Conservation (phyloP, 208 protist genomes). For the Leishmania arabica region DNA sequence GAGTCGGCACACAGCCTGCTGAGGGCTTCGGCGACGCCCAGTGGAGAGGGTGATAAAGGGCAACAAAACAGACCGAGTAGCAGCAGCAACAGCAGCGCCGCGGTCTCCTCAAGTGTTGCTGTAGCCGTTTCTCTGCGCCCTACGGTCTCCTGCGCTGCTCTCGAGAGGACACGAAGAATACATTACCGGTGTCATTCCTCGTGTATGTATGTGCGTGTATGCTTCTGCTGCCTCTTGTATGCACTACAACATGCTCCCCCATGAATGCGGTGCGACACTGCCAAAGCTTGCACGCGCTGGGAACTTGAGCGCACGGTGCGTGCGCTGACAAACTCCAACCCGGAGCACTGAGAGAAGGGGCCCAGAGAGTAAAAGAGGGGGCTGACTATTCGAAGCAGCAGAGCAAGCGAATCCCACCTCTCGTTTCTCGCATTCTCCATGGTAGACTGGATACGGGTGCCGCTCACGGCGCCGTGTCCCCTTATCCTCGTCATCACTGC, state of each 20-base stretch:
- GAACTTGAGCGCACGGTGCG: too few species aligned
- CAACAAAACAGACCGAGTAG: not conserved
- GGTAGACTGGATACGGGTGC: not conserved
- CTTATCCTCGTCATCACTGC: not conserved
- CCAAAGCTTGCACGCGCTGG: not conserved
- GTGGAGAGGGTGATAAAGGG: not conserved
- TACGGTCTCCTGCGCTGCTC: not conserved
- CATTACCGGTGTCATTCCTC: not conserved
- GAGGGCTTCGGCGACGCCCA: not conserved
- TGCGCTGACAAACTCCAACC: not conserved
- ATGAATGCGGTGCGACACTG: not conserved
- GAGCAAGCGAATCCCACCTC: not conserved
- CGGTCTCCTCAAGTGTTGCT: not conserved
- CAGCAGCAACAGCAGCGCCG: not conserved
- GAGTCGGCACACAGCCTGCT: constrained; percentile 19
- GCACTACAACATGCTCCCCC: not conserved
- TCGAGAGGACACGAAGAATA: not conserved
- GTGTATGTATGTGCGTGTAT: not conserved
- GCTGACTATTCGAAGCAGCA: not conserved
- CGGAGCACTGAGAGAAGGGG: not conserved
- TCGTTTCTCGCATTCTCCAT: not conserved
- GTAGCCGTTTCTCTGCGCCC: not conserved
- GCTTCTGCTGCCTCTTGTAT: not conserved
- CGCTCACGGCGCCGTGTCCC: not conserved
- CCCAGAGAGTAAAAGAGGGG: not conserved